Base-by-base conservation (phyloP, 1,139 yeast species). In the Lodderomyces beijingensis region DNA sequence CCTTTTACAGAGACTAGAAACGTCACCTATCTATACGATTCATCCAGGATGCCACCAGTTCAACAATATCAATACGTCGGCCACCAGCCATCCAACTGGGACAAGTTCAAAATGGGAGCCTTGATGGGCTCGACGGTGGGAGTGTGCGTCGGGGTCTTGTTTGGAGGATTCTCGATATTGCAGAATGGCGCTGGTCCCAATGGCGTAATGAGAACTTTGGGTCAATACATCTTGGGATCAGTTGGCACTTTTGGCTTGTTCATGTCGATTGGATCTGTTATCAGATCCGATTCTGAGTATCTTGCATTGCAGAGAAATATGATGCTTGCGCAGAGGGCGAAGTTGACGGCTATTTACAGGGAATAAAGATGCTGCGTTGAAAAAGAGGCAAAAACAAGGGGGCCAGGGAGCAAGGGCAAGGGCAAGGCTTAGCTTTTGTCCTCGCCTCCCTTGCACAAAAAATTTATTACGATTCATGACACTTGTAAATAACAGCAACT, bases 151-250 rank as follows among this genome's bases (percentile, higher is more conserved):
- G 98, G 98, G 39, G 85, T 91, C 33, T 67, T 91, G 46, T 91
- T 91, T 55, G 97, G 97, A 41, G 95, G 96, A 17, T 80, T 86
- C 52, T 83, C 96, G 39, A 84, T 93, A 43, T 63, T 87, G 49
- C 93, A 89, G 40, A 80, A 85, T 45, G 99, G 99, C 11, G 89
- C 96, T 12, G 99, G 98, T n/a, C 97, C 98, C 34, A 85, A 87
- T 52, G 99, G 99, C 36, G 87, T 87, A 40, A 83, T 91, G 80
- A 81, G 96, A 65, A 89, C 96, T 5, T 67, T 93, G 51, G 98
- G 98, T 35, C 95, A 89, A 62, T 91, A 88, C 61, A 89, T 93
- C 62, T 80, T 86, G 58, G 97, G 97, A 34, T 87, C 96, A 4
- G 96, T 95, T 10, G 96, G 94, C 32, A 91, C 96, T 10, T 91